Conservation (phyloP, 495 filamentous ascomycete genomes). For the Talaromyces adpressus region DNA sequence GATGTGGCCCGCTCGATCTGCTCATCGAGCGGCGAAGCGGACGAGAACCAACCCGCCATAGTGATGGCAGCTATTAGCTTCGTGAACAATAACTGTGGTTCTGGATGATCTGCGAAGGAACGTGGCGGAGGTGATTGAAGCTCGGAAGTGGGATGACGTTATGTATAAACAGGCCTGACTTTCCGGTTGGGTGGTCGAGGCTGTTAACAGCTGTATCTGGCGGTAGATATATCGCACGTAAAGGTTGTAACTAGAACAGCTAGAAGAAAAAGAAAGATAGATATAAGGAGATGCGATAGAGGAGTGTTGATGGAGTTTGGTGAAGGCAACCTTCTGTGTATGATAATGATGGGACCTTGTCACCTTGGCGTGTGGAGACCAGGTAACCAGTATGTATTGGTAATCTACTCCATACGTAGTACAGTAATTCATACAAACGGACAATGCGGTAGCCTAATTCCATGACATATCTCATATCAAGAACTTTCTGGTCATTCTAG, state of each 20-base stretch:
- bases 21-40: conserved; percentile 82
- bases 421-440: not conserved
- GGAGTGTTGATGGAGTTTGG: not conserved
- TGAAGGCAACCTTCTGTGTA: not conserved
- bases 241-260: not conserved
- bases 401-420: not conserved
- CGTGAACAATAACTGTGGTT: not conserved
- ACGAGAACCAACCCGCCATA: conserved; percentile 92
- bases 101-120: not conserved
- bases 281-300: not conserved
- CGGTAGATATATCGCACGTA: not conserved
- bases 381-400: not conserved
- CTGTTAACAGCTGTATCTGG: not conserved
- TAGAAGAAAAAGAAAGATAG: not conserved
- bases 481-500: not conserved
- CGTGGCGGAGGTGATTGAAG: not conserved
- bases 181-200: not conserved
- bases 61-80: conserved; percentile 23
- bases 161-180: conserved; percentile 5
- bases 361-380: not conserved
- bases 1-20: conserved; percentile 93
- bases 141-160: conserved; percentile 20
- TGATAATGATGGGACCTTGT: not conserved
- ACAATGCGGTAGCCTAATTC: not conserved
- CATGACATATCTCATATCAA: not conserved